A percentile compares a stretch with the other conserved stretches of the same genome.
Conservation (phyloP, 2,329 filamentous ascomycete species). For the Fusarium mangiferae region DNA sequence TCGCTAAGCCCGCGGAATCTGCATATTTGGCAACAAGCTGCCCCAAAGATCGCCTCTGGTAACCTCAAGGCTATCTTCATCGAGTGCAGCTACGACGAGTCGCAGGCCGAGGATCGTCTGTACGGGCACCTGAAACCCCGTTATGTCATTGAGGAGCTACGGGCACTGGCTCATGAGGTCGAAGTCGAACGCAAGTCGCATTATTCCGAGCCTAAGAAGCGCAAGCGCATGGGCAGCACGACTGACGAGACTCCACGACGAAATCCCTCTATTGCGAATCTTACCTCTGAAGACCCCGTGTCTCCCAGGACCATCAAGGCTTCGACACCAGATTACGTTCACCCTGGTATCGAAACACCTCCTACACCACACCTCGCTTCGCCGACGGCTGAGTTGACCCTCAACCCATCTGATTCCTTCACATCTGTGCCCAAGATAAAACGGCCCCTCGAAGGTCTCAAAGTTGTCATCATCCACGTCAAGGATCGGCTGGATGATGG, state of each 20-base stretch:
- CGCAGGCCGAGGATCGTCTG: constrained; percentile 77
- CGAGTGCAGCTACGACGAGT: constrained; percentile 92
- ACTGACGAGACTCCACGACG: constrained; percentile 39
- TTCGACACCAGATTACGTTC: constrained; percentile 23
- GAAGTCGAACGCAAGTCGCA: constrained; percentile 57
- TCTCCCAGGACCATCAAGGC: constrained; percentile 61
- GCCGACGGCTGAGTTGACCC: constrained; percentile 58
- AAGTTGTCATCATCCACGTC: constrained; percentile 90
- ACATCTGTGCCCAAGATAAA: constrained; percentile 35
- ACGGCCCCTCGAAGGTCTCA: constrained; percentile 74
- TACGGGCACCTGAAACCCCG: constrained; percentile 91
- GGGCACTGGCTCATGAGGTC: constrained; percentile 76
- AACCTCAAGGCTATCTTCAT: constrained; percentile 86
- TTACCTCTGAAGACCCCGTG: constrained; percentile 56
- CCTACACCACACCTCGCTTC: constrained; percentile 59
- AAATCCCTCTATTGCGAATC: constrained; percentile 33
- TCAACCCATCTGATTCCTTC: constrained; percentile 52
- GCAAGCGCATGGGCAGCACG: constrained; percentile 65
- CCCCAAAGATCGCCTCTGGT: constrained; percentile 81
- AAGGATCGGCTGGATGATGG: constrained; percentile 87
- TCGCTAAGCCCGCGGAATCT: constrained; percentile 83
- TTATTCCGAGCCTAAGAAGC: constrained; percentile 64
- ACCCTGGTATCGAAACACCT: constrained; percentile 50
- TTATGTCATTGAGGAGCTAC: constrained; percentile 83
- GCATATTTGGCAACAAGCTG: constrained; percentile 88